Base-by-base conservation (phyloP, 257 asterid species). In the Solanum pennellii region DNA sequence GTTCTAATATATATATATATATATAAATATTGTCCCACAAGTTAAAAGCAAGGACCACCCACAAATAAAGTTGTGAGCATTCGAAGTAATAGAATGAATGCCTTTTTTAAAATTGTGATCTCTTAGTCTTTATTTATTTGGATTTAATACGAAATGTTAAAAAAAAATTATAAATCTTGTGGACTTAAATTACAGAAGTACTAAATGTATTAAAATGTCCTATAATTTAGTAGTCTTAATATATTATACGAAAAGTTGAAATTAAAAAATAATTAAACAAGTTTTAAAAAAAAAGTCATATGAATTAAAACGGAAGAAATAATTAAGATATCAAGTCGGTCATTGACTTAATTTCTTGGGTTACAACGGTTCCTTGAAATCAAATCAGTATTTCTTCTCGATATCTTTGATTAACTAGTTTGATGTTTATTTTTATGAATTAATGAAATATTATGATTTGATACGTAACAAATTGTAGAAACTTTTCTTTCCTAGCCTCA, bases 1-100 rank as follows among this genome's bases (percentile, higher is more conserved):
- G 18, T 21, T 37, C 27, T 35, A 4, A 21, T 49, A 52, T 52
- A 52, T 49, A 47, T 35, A 31, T 74, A 39, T 41, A 9, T 41
- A 37, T 35, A 31, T 21, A 10, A 10, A 18, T 13, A 52, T 74
- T 74, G 33, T 12, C 52, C 52, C 82, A 39, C 52, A 37, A 74
- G 52, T 74, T 74, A 74, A 74, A 74, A 37, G 52, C 82, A 74
- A 74, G 56, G 33, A 73, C 77, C 76, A 69, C 41, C 37, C 79
- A 71, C 14, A 72, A 72, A 72, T 72, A 18, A 72, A 72, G 45
- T 35, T 31, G 45, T 18, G 80, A 41, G n/a, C 77, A 16, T 31
- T 71, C n/a, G 25, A 71, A 71, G n/a, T 33, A 33, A 33, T 33
- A 33, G 35, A 33, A 33, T 33, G 35, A 31, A 71, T 29, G 41